Conservation (phyloP, 768 basidiomycete species). For the Suillus paluster region DNA sequence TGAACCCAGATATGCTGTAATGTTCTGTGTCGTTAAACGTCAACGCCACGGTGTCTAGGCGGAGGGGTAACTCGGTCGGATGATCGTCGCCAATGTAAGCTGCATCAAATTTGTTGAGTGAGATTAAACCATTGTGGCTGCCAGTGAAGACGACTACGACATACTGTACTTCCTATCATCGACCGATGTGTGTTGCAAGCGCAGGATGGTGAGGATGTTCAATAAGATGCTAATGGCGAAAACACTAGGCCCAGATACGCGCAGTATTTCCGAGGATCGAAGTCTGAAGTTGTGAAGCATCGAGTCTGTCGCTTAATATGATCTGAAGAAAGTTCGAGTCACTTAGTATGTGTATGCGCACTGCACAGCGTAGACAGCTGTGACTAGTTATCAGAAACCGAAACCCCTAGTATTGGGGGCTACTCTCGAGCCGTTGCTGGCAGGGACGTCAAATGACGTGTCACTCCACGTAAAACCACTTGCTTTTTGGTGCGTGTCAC, state of each 20-base stretch:
- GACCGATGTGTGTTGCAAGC: not conserved
- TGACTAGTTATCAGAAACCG: not conserved
- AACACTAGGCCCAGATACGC: not conserved
- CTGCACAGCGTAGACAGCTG: not conserved
- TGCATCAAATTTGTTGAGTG: conserved; percentile 12
- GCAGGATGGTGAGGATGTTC: not conserved
- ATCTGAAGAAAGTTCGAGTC: no score
- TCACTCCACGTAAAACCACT: no score
- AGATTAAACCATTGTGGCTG: not conserved
- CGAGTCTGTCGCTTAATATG: no score
- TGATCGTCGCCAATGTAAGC: conserved; percentile 31
- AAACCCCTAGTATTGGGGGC: no score
- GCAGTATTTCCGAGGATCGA: not conserved
- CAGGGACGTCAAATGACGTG: no score
- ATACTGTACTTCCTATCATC: conserved; percentile 3
- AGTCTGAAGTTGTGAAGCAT: not conserved
- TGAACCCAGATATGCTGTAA: conserved; percentile 22
- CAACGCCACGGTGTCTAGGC: conserved; percentile 15
- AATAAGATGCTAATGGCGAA: not conserved
- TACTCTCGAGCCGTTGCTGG: no score
- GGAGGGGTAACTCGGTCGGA: conserved; percentile 24
- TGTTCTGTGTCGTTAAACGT: conserved; percentile 33
- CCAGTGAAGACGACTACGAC: not conserved
- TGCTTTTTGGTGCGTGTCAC: no score
- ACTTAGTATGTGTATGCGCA: not conserved